These are phyloP conservation scores for Diplodia scrobiculata DNA, from an alignment of 2,329 filamentous ascomycete genomes.

Conservation along the genomic window DNA sequence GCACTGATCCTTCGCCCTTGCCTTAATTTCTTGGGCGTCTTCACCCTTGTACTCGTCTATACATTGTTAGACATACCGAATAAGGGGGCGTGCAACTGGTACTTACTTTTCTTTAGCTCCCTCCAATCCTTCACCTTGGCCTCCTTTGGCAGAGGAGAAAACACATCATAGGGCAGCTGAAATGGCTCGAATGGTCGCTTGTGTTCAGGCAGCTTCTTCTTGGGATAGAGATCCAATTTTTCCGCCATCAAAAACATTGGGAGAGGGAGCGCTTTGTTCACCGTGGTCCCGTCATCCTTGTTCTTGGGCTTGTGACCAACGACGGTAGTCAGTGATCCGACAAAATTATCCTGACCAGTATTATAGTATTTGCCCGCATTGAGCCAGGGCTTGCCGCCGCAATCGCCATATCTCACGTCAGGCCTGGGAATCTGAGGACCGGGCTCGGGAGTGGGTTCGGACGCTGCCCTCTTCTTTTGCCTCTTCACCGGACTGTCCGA, in stretches of 20 bases:
- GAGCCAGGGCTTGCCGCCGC: conserved; percentile 18
- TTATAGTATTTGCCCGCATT: conserved; percentile 32
- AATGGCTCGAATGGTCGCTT: conserved; percentile 27
- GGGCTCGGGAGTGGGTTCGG: conserved; percentile 18
- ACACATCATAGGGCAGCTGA: conserved; percentile 85
- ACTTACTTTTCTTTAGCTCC: conserved; percentile 68
- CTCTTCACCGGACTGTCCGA: conserved; percentile 2
- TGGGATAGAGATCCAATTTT: conserved; percentile 62
- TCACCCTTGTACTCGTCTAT: conserved; percentile 30
- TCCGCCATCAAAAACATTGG: conserved; percentile 78
- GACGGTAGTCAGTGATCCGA: neutral
- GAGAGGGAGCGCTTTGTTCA: conserved; percentile 66
- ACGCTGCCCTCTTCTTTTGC: conserved; percentile 9
- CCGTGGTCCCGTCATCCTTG: conserved; percentile 33
- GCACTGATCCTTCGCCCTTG: conserved; percentile 57
- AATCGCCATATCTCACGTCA: neutral
- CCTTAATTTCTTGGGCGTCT: conserved; percentile 35
- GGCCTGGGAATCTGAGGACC: conserved; percentile 37
- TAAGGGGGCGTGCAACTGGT: neutral
- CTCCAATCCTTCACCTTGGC: conserved; percentile 92
- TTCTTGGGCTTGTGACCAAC: conserved; percentile 44
- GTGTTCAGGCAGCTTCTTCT: conserved; percentile 24
- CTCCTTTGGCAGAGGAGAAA: conserved; percentile 81
- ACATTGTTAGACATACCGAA: neutral
- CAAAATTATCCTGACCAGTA: conserved; percentile 35